A percentile compares a stretch with the other conserved stretches of the same genome.
phyloP scores from a whole-genome alignment of 2,329 filamentous ascomycete species.

The Aureobasidium sp. region DNA sequence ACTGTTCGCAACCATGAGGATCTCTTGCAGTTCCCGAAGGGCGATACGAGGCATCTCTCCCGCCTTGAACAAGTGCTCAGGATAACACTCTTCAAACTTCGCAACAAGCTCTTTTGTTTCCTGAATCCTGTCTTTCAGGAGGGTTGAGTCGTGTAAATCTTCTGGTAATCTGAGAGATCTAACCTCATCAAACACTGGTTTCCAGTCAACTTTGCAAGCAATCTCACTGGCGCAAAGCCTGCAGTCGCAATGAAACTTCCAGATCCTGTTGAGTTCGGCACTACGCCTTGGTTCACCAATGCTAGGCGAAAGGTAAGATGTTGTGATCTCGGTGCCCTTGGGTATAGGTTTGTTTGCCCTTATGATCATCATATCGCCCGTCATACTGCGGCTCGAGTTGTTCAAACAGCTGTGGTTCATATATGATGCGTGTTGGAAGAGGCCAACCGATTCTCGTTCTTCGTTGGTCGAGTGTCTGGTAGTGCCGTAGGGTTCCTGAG shows the following conservation, averaged over 20 bases:
- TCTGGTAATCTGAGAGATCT: background rate
- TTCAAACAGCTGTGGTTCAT: slow-evolving; percentile 37
- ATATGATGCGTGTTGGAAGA: slow-evolving; percentile 35
- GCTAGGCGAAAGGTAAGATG: background rate
- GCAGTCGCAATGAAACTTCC: background rate
- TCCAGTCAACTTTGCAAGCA: background rate
- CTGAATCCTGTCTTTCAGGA: background rate
- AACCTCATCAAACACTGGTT: background rate
- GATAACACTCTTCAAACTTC: background rate
- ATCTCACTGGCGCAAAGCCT: background rate
- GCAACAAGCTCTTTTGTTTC: background rate
- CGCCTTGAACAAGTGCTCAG: background rate
- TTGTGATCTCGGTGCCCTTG: slow-evolving; percentile 19
- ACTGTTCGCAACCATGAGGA: background rate
- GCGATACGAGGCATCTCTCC: background rate
- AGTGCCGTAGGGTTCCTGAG: background rate
- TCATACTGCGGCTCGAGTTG: slow-evolving; percentile 30
- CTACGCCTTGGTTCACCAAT: background rate
- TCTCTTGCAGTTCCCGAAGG: background rate
- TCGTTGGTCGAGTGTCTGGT: background rate
- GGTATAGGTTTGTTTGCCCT: slow-evolving; percentile 33
- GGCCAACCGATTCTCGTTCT: background rate
- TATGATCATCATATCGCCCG: slow-evolving; percentile 35
- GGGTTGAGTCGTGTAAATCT: background rate
- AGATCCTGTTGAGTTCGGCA: background rate